phyloP scores from a whole-genome alignment of 1,139 yeast genomes.

The Geotrichum citri-aurantii region DNA sequence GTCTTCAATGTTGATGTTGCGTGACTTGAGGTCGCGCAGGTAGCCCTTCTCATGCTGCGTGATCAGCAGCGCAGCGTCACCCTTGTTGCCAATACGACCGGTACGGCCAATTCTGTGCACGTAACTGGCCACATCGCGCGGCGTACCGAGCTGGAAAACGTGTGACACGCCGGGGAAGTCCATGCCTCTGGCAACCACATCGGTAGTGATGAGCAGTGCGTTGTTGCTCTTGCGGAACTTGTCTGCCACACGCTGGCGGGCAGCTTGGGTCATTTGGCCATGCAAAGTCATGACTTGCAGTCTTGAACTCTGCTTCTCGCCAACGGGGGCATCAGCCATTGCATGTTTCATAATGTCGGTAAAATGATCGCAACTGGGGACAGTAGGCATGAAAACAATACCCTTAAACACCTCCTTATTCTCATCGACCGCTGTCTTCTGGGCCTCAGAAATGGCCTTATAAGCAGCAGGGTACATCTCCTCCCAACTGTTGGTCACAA shows the following conservation, averaged over 20 bases:
- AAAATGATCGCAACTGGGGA: constrained; percentile 57
- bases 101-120: constrained; percentile 97
- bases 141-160: constrained; percentile 75
- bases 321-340: constrained; percentile 22
- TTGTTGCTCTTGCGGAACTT: constrained; percentile 46
- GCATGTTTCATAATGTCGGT: constrained; percentile 34
- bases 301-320: constrained; percentile 13
- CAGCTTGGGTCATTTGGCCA: constrained; percentile 64
- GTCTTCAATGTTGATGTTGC: constrained; percentile 24
- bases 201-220: constrained; percentile 73
- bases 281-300: constrained; percentile 42
- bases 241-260: constrained; percentile 54
- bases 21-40: constrained; percentile 22
- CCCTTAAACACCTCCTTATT: constrained; percentile 52
- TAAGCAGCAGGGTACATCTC: constrained; percentile 35
- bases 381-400: constrained; percentile 78
- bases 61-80: constrained; percentile 89
- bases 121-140: constrained; percentile 67
- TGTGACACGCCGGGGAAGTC: constrained; percentile 82
- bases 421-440: constrained; percentile 20
- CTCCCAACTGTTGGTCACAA: constrained; percentile 44
- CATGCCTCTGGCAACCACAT: constrained; percentile 96
- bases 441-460: constrained; percentile 28
- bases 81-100: constrained; percentile 96
- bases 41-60: constrained; percentile 27